phyloP scores from a whole-genome alignment of 192 early-diverging fungal species.

The Cetraspora pellucida region DNA sequence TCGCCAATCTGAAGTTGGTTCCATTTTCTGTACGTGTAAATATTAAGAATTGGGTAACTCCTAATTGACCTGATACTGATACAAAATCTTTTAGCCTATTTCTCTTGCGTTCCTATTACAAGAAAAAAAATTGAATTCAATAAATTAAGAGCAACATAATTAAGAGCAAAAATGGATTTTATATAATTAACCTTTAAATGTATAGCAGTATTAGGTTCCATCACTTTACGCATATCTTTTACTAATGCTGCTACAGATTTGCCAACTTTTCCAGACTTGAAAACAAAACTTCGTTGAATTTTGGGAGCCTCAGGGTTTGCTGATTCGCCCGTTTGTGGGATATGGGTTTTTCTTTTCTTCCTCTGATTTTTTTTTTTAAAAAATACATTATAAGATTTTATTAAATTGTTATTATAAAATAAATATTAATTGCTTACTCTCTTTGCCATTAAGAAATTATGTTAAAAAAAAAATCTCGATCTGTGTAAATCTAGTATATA shows the following conservation, averaged over 20 bases:
- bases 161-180: too few relatives aligned
- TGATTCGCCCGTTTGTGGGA: conserved; percentile 43
- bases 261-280: conserved; percentile 85
- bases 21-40: conserved; percentile 83
- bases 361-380: not conserved
- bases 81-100: conserved; percentile 96
- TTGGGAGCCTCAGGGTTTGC: conserved; percentile 55
- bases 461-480: too few relatives aligned
- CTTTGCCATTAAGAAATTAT: too few relatives aligned
- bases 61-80: conserved; percentile 78
- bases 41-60: conserved; percentile 86
- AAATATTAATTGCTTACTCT: too few relatives aligned
- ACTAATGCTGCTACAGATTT: conserved; percentile 78
- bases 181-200: conserved; percentile 65
- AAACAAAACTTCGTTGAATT: conserved; percentile 87
- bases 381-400: not conserved
- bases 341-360: conserved; percentile 48
- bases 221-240: conserved; percentile 77
- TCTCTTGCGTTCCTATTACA: conserved; percentile 76
- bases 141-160: not conserved
- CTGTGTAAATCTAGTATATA: too few relatives aligned
- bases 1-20: conserved; percentile 82
- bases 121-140: not conserved
- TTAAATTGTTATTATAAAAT: not conserved
- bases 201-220: conserved; percentile 95